These are phyloP conservation scores for Allantophomopsis lycopodina DNA, from an alignment of 2,329 filamentous ascomycete genomes.

Conservation along the genomic window DNA sequence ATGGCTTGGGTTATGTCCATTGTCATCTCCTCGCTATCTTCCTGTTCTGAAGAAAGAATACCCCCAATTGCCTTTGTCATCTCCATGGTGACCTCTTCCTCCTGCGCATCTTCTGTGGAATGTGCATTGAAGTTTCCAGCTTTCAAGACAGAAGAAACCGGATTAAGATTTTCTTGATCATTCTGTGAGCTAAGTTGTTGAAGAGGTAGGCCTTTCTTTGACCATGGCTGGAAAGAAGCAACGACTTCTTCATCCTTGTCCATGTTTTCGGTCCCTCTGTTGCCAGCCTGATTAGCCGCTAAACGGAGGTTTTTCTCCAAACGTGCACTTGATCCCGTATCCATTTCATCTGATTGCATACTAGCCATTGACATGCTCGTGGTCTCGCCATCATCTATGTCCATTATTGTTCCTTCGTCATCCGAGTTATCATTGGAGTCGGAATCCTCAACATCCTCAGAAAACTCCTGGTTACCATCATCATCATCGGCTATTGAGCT, in stretches of 20 bases:
- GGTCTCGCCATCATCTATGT: constrained; percentile 53
- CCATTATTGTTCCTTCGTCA: constrained; percentile 71
- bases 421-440: constrained; percentile 41
- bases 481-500: constrained; percentile 32
- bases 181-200: constrained; percentile 16
- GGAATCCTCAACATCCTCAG: constrained; percentile 10
- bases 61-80: constrained; percentile 28
- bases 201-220: constrained; percentile 34
- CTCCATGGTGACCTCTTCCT: constrained; percentile 35
- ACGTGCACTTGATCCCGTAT: constrained; percentile 54
- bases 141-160: constrained; percentile 23
- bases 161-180: constrained; percentile 34
- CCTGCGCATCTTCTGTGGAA: constrained; percentile 9
- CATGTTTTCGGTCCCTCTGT: constrained; percentile 40
- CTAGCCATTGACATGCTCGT: constrained; percentile 56
- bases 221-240: constrained; percentile 62
- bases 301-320: constrained; percentile 67
- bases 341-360: constrained; percentile 37
- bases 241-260: constrained; percentile 48
- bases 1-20: constrained; percentile 43
- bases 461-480: constrained; percentile 23
- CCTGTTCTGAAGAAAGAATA: constrained; percentile 3
- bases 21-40: constrained; percentile 11
- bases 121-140: constrained; percentile 11
- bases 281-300: constrained; percentile 64